Conservation (phyloP, 768 basidiomycete genomes). For the Leucogyrophana mollusca region DNA sequence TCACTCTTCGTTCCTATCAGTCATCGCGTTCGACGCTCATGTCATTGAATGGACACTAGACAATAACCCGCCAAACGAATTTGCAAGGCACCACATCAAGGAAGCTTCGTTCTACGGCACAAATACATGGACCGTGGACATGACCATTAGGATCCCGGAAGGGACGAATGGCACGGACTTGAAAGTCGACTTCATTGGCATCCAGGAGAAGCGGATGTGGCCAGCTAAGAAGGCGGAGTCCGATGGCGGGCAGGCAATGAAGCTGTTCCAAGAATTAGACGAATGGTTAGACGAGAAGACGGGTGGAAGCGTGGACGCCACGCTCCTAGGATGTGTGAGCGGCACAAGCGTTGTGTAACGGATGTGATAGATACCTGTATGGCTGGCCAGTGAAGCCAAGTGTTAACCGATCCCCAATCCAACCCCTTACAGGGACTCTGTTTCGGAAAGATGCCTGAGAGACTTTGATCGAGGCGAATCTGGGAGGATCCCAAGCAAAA, state of each 20-base stretch:
- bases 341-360: constrained; percentile 48
- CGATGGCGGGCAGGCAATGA: constrained; percentile 60
- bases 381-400: no score
- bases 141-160: constrained; percentile 59
- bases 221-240: constrained; percentile 59
- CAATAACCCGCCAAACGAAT: constrained; percentile 71
- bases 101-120: constrained; percentile 85
- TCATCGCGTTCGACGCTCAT: constrained; percentile 89
- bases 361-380: no score
- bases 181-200: constrained; percentile 72
- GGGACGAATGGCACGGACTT: neutral
- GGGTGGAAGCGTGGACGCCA: constrained; percentile 62
- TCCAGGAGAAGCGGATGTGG: constrained; percentile 86
- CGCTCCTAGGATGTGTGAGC: constrained; percentile 69
- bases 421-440: no score
- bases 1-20: constrained; percentile 31
- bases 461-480: no score
- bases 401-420: no score
- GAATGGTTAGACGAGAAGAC: constrained; percentile 67
- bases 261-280: constrained; percentile 73
- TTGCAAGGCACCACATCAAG: constrained; percentile 84
- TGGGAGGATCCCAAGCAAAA: no score
- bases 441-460: no score
- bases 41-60: constrained; percentile 85
- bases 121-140: constrained; percentile 69